Percentiles rank a stretch among this genome's conserved stretches.
These are phyloP conservation scores for Ceratocystis eucalypticola DNA, from an alignment of 2,329 filamentous ascomycete genomes.

Conservation along the genomic window DNA sequence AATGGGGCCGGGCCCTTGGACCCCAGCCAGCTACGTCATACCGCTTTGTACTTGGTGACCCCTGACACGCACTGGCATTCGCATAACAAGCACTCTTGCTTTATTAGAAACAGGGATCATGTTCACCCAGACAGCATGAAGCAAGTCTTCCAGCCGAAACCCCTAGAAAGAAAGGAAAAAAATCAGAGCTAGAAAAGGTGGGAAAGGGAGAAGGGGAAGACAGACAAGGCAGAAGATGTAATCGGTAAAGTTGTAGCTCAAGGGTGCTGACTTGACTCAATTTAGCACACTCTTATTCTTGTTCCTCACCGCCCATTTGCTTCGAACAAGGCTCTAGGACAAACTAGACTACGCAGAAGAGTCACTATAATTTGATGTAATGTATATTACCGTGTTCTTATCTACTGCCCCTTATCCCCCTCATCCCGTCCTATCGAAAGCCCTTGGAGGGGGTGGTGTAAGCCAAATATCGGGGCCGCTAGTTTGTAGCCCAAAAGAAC, in stretches of 20 bases:
- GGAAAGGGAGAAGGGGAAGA: neutral
- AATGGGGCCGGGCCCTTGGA: neutral
- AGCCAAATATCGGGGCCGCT: neutral
- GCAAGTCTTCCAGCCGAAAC: neutral
- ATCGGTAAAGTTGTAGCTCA: neutral
- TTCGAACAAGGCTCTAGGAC: neutral
- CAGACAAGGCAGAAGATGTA: neutral
- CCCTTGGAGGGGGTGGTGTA: neutral
- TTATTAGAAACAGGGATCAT: neutral
- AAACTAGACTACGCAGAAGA: neutral
- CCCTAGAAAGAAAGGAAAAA: neutral
- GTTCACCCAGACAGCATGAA: neutral
- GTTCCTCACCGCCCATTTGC: neutral
- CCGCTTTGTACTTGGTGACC: constrained; percentile 3
- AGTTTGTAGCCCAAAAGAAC: neutral
- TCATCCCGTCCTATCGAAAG: neutral
- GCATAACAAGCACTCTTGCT: neutral
- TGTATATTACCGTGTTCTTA: neutral
- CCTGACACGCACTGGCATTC: constrained; percentile 4
- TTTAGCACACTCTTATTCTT: neutral
- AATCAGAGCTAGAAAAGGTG: neutral
- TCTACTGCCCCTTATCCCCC: neutral
- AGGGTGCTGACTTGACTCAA: neutral
- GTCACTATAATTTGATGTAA: neutral
- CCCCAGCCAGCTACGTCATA: constrained; percentile 6